Evolutionary conservation across 2,329 filamentous ascomycete species (phyloP).

Genomic region (Harringtonia lauricola): DNA sequence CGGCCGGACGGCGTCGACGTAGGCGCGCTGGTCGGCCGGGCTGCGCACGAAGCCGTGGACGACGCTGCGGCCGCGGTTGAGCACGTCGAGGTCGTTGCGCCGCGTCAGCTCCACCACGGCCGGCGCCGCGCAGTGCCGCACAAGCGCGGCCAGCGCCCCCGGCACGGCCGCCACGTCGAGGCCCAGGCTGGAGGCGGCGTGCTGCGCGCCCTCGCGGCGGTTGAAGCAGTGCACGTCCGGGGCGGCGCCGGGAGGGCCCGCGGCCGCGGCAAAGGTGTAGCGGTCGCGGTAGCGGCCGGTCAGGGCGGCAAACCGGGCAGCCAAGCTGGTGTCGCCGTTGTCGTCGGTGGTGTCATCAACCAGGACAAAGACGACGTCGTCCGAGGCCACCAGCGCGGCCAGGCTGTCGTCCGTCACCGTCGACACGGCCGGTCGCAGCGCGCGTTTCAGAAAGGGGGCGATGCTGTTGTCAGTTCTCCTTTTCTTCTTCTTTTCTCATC

Average conservation of each 20-base stretch:
- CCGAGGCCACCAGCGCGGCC: conserved; percentile 22
- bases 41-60: conserved; percentile 22
- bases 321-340: conserved; percentile 17
- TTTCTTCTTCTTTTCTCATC: too few species aligned
- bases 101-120: conserved; percentile 33
- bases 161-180: conserved; percentile 20
- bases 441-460: conserved; percentile 17
- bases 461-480: conserved; percentile 15
- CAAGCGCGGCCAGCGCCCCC: conserved; percentile 22
- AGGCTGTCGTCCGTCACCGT: conserved; percentile 13
- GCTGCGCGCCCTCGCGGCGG: conserved; percentile 23
- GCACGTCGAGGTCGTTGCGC: conserved; percentile 25
- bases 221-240: conserved; percentile 29
- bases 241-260: conserved; percentile 3
- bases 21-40: conserved; percentile 21
- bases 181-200: conserved; percentile 15
- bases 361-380: conserved; percentile 32
- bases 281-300: conserved; percentile 27
- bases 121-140: conserved; percentile 25
- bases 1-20: conserved; percentile 23
- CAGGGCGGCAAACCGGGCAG: conserved; percentile 18
- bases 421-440: conserved; percentile 17
- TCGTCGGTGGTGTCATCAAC: conserved; percentile 1
- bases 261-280: conserved; percentile 27
- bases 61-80: conserved; percentile 17